These are phyloP conservation scores for Fusarium sp. DNA, from an alignment of 2,329 filamentous ascomycete genomes.

Conservation along the genomic window DNA sequence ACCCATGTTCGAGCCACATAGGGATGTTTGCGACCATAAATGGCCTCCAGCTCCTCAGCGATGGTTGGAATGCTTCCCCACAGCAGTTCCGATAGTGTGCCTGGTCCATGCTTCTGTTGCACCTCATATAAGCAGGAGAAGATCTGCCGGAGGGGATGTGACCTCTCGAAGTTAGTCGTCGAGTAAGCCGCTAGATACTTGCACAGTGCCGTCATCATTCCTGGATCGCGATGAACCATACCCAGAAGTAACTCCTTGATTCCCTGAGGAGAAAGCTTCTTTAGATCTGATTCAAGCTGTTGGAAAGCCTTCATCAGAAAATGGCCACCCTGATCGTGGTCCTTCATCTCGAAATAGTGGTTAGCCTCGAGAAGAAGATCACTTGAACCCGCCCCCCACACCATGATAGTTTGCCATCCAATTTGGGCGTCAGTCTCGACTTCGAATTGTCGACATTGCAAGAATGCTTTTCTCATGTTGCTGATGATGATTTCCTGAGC, in stretches of 20 bases:
- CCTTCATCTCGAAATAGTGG: conserved; percentile 54
- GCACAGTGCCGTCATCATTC: conserved; percentile 58
- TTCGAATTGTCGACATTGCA: conserved; percentile 57
- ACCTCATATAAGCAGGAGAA: conserved; percentile 57
- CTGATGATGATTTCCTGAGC: conserved; percentile 57
- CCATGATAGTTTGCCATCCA: conserved; percentile 55
- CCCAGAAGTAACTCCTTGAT: conserved; percentile 56
- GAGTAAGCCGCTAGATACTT: conserved; percentile 58
- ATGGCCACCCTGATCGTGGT: conserved; percentile 53
- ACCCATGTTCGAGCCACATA: conserved; percentile 57
- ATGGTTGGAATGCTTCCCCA: conserved; percentile 55
- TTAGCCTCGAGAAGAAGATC: conserved; percentile 58
- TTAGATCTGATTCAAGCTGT: conserved; percentile 55
- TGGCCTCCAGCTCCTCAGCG: conserved; percentile 57
- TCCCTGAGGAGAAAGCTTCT: conserved; percentile 55
- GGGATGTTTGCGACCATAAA: conserved; percentile 56
- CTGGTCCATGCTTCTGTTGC: conserved; percentile 57
- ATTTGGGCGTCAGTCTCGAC: conserved; percentile 51
- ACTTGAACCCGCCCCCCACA: conserved; percentile 57
- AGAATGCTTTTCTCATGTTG: conserved; percentile 57
- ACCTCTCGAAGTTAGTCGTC: conserved; percentile 55
- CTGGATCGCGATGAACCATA: conserved; percentile 57
- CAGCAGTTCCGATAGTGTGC: conserved; percentile 55
- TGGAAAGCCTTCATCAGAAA: conserved; percentile 56
- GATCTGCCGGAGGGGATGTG: conserved; percentile 56